phyloP scores from a whole-genome alignment of 345 rosid species.

The Syzygium jambos region DNA sequence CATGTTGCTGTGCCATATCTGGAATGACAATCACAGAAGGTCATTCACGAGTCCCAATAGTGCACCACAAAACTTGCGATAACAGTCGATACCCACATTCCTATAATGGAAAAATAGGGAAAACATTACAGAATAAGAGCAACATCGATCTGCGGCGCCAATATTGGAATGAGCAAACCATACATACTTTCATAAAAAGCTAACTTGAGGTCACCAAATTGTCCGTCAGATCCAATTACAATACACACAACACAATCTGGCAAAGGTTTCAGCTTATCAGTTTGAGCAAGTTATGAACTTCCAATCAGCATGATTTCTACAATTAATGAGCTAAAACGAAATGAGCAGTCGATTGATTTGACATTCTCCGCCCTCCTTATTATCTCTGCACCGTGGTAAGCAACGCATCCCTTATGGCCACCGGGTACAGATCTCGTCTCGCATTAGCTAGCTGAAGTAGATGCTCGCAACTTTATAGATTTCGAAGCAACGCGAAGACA shows the following conservation, averaged over 20 bases:
- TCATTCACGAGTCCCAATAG: neutral
- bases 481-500: neutral
- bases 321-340: neutral
- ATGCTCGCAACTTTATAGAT: neutral
- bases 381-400: fast-evolving
- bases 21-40: neutral
- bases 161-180: neutral
- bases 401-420: neutral
- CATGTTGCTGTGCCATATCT: constrained; percentile 98
- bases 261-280: neutral
- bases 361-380: neutral
- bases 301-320: neutral
- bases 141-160: neutral
- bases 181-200: neutral
- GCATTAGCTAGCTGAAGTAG: neutral
- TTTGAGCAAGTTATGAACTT: neutral
- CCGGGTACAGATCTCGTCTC: neutral
- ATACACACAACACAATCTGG: neutral
- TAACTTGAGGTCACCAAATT: neutral
- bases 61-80: neutral
- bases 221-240: neutral
- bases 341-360: neutral
- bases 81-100: neutral
- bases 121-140: neutral
- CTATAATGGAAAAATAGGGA: neutral